Percentiles rank a stretch among this genome's conserved stretches.
These are phyloP conservation scores for Dalbergia oliveri DNA, from an alignment of 306 rosid species.

Conservation along the genomic window DNA sequence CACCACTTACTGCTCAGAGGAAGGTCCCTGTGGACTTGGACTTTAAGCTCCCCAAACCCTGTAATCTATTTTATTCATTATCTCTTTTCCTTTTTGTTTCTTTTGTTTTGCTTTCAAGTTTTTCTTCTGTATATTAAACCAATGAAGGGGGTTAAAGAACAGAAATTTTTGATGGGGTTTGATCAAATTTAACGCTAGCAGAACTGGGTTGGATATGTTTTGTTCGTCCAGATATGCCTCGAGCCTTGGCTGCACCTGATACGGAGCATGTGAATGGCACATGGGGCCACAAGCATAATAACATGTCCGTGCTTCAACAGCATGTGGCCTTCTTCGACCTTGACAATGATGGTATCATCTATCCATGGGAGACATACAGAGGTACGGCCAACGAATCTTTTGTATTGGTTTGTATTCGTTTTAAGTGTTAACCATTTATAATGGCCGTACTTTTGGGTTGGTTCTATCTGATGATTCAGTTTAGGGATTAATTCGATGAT, in stretches of 20 bases:
- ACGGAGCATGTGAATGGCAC: slow-evolving; percentile 76
- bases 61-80: slow-evolving; percentile 39
- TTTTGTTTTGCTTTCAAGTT: neutral
- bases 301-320: slow-evolving; percentile 86
- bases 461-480: no score
- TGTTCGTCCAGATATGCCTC: slow-evolving; percentile 61
- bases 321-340: slow-evolving; percentile 79
- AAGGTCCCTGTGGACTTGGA: slow-evolving; percentile 51
- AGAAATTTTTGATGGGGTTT: slow-evolving; percentile 28
- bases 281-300: slow-evolving; percentile 61
- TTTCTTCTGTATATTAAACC: neutral
- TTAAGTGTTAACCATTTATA: neutral
- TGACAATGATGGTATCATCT: slow-evolving; percentile 73
- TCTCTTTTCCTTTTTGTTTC: neutral
- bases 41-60: slow-evolving; percentile 70
- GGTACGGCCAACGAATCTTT: slow-evolving; percentile 48
- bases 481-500: neutral
- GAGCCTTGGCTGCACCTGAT: slow-evolving; percentile 74
- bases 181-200: neutral
- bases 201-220: neutral
- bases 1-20: slow-evolving; percentile 53
- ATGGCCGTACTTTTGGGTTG: neutral
- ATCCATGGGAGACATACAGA: slow-evolving; percentile 74
- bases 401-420: neutral
- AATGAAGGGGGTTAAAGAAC: neutral